Conservation (phyloP, 805 yeast genomes). For the Cyberlindnera bimundalis region DNA sequence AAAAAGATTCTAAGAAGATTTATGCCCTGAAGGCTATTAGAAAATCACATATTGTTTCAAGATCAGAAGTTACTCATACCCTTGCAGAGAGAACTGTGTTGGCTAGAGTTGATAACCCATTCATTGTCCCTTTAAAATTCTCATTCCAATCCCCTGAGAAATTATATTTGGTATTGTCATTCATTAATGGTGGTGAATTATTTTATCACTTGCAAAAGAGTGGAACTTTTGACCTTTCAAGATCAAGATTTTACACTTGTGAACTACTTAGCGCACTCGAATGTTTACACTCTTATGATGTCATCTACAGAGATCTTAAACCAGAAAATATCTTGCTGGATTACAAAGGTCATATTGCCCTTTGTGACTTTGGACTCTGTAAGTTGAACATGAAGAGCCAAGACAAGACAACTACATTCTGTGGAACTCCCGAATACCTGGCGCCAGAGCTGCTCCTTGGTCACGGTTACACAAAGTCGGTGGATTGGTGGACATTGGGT, state of each 20-base stretch:
- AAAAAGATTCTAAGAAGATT: constrained; percentile 90
- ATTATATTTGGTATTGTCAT: constrained; percentile 82
- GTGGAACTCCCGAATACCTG: constrained; percentile 97
- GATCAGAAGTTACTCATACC: constrained; percentile 94
- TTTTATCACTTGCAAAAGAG: constrained; percentile 92
- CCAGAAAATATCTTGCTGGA: constrained; percentile 94
- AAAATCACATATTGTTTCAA: constrained; percentile 89
- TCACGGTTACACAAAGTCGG: constrained; percentile 92
- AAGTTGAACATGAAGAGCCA: constrained; percentile 90
- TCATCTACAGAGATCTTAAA: constrained; percentile 91
- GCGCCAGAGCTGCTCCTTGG: constrained; percentile 93
- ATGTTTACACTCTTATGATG: constrained; percentile 84
- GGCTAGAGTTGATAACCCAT: constrained; percentile 90
- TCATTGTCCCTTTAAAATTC: constrained; percentile 93
- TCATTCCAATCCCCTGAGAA: constrained; percentile 97
- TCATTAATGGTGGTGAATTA: constrained; percentile 95
- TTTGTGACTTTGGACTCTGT: constrained; percentile 96
- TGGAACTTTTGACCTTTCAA: constrained; percentile 81
- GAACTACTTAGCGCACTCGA: constrained; percentile 92
- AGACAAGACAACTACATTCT: constrained; percentile 87
- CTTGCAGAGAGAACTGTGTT: constrained; percentile 93
- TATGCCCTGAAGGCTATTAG: constrained; percentile 93
- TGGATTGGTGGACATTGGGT: constrained; percentile 99
- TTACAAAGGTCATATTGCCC: constrained; percentile 95
- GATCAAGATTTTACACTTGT: constrained; percentile 92